These are phyloP conservation scores for Xylaria venustula DNA, from an alignment of 495 filamentous ascomycete genomes.

Conservation along the genomic window DNA sequence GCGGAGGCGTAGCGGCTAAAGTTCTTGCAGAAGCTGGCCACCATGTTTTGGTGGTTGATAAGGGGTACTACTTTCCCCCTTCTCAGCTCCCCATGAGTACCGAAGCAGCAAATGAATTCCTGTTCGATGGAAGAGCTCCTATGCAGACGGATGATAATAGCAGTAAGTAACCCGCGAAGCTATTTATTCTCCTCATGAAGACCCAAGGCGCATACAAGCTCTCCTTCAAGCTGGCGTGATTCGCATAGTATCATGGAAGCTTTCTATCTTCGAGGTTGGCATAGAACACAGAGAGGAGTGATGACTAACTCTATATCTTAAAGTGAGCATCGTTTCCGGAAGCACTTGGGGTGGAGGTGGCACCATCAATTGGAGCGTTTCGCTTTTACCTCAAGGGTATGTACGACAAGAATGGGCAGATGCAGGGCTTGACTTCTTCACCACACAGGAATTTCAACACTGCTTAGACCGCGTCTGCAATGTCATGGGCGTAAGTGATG, in stretches of 20 bases:
- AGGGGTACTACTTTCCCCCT: slow-evolving; percentile 69
- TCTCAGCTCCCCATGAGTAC: slow-evolving; percentile 72
- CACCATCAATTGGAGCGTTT: slow-evolving; percentile 86
- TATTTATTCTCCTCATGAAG: neutral
- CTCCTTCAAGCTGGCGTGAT: too few relatives aligned
- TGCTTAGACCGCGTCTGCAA: slow-evolving; percentile 64
- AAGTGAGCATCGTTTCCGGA: slow-evolving; percentile 60
- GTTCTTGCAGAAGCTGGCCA: slow-evolving; percentile 74
- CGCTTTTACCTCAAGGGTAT: slow-evolving; percentile 74
- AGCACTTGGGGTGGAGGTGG: slow-evolving; percentile 84
- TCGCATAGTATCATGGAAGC: too few relatives aligned
- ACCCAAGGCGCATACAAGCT: too few relatives aligned
- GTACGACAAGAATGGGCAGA: slow-evolving; percentile 81
- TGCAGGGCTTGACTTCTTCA: slow-evolving; percentile 74
- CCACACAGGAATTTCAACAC: slow-evolving; percentile 68
- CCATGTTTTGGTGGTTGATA: slow-evolving; percentile 78
- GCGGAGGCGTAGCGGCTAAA: slow-evolving; percentile 81
- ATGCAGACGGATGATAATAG: slow-evolving; percentile 61
- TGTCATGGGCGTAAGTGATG: slow-evolving; percentile 68
- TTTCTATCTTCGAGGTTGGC: neutral
- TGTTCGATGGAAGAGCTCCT: slow-evolving; percentile 63
- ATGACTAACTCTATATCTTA: neutral
- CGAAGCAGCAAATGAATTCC: slow-evolving; percentile 50
- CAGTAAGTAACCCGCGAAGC: neutral
- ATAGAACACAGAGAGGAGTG: neutral